Conservation (phyloP, 1,284 basidiomycete genomes). For the Marasmius sp. region DNA sequence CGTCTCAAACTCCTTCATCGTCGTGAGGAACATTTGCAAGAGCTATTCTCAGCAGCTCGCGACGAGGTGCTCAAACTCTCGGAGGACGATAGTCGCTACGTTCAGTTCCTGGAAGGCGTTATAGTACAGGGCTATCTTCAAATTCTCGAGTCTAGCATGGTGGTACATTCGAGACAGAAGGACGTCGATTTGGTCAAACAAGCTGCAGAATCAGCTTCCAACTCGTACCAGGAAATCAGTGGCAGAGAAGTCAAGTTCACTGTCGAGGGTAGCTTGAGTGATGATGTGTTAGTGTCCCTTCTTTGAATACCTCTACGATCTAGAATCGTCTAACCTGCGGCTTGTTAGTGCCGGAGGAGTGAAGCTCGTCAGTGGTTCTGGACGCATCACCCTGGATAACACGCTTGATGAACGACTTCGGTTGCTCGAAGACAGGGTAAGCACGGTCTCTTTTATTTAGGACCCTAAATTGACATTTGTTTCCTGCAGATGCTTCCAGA, state of each 20-base stretch:
- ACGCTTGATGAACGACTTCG: constrained; percentile 87
- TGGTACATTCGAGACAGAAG: constrained; percentile 60
- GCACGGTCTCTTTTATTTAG: constrained; percentile 24
- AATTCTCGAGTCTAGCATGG: constrained; percentile 71
- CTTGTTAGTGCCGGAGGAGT: constrained; percentile 77
- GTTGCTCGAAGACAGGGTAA: constrained; percentile 84
- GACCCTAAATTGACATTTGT: background rate
- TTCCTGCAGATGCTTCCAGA: constrained; percentile 83
- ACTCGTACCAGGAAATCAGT: constrained; percentile 72
- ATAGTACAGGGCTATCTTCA: constrained; percentile 71
- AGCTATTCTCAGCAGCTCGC: constrained; percentile 82
- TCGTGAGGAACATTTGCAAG: constrained; percentile 90
- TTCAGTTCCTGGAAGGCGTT: constrained; percentile 12
- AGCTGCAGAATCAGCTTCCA: constrained; percentile 64
- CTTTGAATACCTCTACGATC: background rate
- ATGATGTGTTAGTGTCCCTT: constrained; percentile 62
- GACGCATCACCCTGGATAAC: constrained; percentile 88
- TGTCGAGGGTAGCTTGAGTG: constrained; percentile 67
- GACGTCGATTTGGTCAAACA: constrained; percentile 58
- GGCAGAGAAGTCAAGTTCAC: constrained; percentile 66
- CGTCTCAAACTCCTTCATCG: constrained; percentile 89
- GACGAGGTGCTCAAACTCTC: constrained; percentile 64
- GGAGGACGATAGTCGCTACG: constrained; percentile 58
- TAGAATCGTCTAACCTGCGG: background rate
- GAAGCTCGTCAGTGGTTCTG: constrained; percentile 68